Base-by-base conservation (phyloP, 192 early-diverging fungal genomes). In the Phycomyces blakesleeanus region DNA sequence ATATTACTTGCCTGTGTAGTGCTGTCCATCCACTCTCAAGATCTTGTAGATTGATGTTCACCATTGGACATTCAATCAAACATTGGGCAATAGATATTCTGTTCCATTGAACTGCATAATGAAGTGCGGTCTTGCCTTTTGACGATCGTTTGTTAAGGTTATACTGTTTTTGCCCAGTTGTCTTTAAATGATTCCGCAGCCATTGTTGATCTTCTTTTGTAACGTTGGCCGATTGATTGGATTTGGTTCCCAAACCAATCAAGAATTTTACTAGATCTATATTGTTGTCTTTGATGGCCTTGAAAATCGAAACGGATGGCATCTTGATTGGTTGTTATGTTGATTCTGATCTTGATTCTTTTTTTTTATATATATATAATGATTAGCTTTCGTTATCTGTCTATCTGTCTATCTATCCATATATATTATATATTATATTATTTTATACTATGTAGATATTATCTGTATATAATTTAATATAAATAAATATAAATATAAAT, bases 11-110 rank as follows among this genome's bases (percentile, higher is more conserved):
- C 74, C 76, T 79, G 64, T 92, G 90, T 40, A 92, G 63, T 1
- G 83, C 74, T 15, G 90, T 91, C 76, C 87, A 91, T 0, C 86
- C 85, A 51, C 78, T 85, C 57, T 92, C 90, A 9, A 55, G 25
- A 51, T 92, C 90, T 55, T 73, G 72, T 15, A 73, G 29, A 59
- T 91, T 91, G 42, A 89, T 64, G 64, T 85, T 78, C 9, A 85
- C 63, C 6, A 60, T 65, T 9, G 77, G 56, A 65, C 74, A 75
- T 20, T 68, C 60, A 5, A 84, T 64, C 0, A 84, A 54, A 0
- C 37, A 7, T 22, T 54, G 54, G 39, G 78, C 72, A 14, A 73
- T 55, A 16, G 71, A 57, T 10, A 69, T 38, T 22, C 80, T 26
- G 50, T 82, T 78, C 57, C 53, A 60, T 10, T 58, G 53, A 24